Conservation (phyloP, 2,329 filamentous ascomycete genomes). For the Raffaelea deltoideospora region DNA sequence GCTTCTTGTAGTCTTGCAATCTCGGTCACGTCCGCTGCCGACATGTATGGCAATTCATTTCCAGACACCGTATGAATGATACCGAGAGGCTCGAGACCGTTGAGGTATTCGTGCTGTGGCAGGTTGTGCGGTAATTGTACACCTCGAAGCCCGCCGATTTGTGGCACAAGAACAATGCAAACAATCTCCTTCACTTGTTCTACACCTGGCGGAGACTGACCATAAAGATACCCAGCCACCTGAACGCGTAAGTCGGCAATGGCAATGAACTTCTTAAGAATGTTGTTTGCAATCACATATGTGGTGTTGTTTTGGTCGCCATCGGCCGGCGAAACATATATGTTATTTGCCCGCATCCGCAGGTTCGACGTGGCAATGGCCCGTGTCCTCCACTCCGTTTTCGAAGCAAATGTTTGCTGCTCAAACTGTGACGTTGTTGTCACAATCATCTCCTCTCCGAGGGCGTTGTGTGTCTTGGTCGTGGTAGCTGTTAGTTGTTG, state of each 20-base stretch:
- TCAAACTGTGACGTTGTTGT: conserved; percentile 97
- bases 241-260: conserved; percentile 94
- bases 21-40: conserved; percentile 82
- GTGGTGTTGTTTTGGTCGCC: conserved; percentile 82
- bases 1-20: conserved; percentile 80
- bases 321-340: conserved; percentile 95
- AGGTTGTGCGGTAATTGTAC: conserved; percentile 81
- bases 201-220: conserved; percentile 82
- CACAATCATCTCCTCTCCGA: conserved; percentile 94
- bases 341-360: conserved; percentile 88
- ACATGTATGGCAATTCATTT: conserved; percentile 94
- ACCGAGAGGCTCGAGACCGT: conserved; percentile 75
- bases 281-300: conserved; percentile 98
- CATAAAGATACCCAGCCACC: conserved; percentile 91
- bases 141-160: conserved; percentile 84
- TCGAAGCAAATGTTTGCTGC: conserved; percentile 92
- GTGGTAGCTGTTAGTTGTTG: conserved; percentile 93
- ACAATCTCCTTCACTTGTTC: conserved; percentile 93
- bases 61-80: conserved; percentile 92
- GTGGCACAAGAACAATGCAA: conserved; percentile 93
- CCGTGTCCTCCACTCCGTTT: conserved; percentile 95
- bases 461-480: conserved; percentile 94
- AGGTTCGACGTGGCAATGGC: conserved; percentile 95
- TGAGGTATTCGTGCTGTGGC: conserved; percentile 82
- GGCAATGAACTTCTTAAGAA: conserved; percentile 94